Base-by-base conservation (phyloP, 2,329 filamentous ascomycete genomes). In the Pseudocercospora fuligena region DNA sequence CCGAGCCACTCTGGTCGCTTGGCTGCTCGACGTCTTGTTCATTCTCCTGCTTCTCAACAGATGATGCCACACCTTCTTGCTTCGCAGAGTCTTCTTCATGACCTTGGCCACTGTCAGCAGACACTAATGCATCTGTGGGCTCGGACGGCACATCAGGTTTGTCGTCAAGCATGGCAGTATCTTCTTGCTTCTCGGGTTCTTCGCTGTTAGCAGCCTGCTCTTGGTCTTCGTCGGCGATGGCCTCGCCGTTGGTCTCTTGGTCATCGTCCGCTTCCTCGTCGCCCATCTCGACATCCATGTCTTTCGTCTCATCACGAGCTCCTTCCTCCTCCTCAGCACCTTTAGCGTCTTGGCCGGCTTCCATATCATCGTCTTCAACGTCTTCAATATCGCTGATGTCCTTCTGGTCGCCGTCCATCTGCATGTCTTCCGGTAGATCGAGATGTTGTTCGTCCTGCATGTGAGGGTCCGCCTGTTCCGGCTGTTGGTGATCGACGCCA, bases 341-440 rank as follows among this genome's bases (percentile, higher is more conserved):
- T 16, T 68, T 66, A 12, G 40, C 61, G 21, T 73, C 68, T 7
- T 71, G 64, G 56, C 68, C 64, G 21, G 71, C 69, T 47, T 76
- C 71, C 43, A 72, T 65, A 49, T 74, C 36, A 40, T 40, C 73
- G 16, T 70, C 69, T 31, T 75, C 80, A 56, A 82, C 81, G 11
- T 79, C 80, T 12, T 27, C 74, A 51, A 80, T 74, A 69, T 87
- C 85, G 1, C 85, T 84, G 19, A 74, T 72, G 8, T 81, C 75
- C 58, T 87, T 83, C 33, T 87, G 86, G 29, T 92, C 83, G 8
- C 87, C 90, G 70, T 94, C 90, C 63, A 95, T 86, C 65, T 96
- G 89, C 84, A 97, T 90, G 70, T 97, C 92, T 49, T 97, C 93
- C 0, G 93, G 93, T 23, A 97, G 83, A 54, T 94, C 93, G 66